Percentiles rank a stretch among this genome's conserved stretches.
Conservation (phyloP, 495 filamentous ascomycete genomes). For the Trichoderma virens region DNA sequence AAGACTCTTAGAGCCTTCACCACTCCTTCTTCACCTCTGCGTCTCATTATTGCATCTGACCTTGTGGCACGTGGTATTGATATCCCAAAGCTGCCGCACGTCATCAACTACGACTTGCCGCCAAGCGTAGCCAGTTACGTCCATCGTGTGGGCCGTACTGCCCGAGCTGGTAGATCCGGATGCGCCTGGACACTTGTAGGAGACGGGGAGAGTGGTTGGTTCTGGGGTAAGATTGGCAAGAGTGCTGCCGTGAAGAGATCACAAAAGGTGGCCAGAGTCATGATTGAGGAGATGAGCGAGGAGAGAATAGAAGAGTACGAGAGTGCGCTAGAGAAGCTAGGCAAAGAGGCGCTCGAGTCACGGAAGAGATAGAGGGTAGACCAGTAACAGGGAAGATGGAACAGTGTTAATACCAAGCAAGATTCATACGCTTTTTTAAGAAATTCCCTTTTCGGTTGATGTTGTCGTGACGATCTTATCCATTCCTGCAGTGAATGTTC, state of each 20-base stretch:
- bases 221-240: conserved; percentile 67
- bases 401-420: neutral
- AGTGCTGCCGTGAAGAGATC: conserved; percentile 15
- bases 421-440: neutral
- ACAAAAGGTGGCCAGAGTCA: conserved; percentile 21
- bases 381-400: neutral
- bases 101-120: conserved; percentile 93
- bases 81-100: conserved; percentile 65
- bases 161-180: conserved; percentile 69
- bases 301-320: conserved; percentile 51
- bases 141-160: conserved; percentile 88
- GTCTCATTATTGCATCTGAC: conserved; percentile 81
- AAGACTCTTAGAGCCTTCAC: conserved; percentile 55
- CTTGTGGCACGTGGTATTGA: conserved; percentile 92
- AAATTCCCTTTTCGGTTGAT: neutral
- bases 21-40: conserved; percentile 43
- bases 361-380: neutral
- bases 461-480: neutral
- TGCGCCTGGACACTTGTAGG: conserved; percentile 77
- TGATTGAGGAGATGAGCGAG: conserved; percentile 33
- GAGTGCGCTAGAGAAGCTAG: conserved; percentile 45
- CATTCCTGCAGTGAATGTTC: neutral
- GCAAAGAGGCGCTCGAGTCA: conserved; percentile 33
- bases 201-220: conserved; percentile 74
- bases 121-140: conserved; percentile 73